phyloP scores from a whole-genome alignment of 164 flowering plant genomes.

The Vitis cinerea region DNA sequence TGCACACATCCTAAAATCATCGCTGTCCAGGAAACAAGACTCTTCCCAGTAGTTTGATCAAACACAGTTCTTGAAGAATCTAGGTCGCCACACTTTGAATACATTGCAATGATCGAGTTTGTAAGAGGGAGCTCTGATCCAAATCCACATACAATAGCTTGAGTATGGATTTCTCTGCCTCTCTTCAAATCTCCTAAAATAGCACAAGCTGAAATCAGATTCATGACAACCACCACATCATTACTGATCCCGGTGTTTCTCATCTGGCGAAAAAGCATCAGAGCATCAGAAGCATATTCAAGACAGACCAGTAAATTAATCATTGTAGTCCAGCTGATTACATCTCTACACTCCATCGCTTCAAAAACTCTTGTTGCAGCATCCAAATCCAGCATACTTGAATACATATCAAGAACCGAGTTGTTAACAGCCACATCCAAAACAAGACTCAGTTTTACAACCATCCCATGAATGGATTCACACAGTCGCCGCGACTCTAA shows the following conservation, averaged over 20 bases:
- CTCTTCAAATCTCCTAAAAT: slow-evolving; percentile 29
- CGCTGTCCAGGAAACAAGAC: slow-evolving; percentile 38
- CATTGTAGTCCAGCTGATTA: slow-evolving; percentile 40
- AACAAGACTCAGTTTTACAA: slow-evolving; percentile 24
- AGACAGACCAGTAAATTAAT: slow-evolving; percentile 27
- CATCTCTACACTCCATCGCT: slow-evolving; percentile 33
- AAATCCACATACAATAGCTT: slow-evolving; percentile 25
- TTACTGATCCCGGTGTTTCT: slow-evolving; percentile 13
- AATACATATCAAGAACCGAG: slow-evolving; percentile 40
- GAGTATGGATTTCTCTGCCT: slow-evolving; percentile 37
- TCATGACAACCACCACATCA: slow-evolving; percentile 24
- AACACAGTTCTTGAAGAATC: slow-evolving; percentile 30
- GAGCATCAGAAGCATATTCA: slow-evolving; percentile 23
- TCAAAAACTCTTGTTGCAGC: slow-evolving; percentile 22
- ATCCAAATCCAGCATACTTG: slow-evolving; percentile 27
- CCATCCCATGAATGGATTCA: slow-evolving; percentile 24
- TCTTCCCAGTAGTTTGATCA: slow-evolving; percentile 18
- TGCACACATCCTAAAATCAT: slow-evolving; percentile 37
- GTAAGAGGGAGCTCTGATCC: slow-evolving; percentile 14
- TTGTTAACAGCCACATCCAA: slow-evolving; percentile 23
- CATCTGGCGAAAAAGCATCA: slow-evolving; percentile 29
- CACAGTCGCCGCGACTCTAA: slow-evolving; percentile 18
- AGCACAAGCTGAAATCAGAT: slow-evolving; percentile 34
- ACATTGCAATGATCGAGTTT: slow-evolving; percentile 36
- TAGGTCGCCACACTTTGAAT: slow-evolving; percentile 36